Conservation (phyloP, 1,284 basidiomycete genomes). For the Fomitopsis schrenkii region DNA sequence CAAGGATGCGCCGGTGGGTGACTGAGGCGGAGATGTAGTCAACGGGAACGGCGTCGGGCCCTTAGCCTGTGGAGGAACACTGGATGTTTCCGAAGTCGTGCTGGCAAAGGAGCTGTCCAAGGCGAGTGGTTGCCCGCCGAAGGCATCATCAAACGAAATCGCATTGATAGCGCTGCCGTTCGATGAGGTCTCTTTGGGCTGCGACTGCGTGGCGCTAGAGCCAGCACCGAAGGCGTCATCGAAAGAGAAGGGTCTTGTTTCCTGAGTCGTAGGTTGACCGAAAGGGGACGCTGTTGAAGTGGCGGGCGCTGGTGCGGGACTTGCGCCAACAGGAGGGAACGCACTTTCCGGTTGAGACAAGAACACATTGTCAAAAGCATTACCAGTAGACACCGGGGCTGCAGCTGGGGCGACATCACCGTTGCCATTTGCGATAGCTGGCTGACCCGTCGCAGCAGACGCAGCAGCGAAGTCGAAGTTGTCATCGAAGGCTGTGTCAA, state of each 20-base stretch:
- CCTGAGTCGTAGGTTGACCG: constrained; percentile 4
- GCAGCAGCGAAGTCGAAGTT: constrained; percentile 78
- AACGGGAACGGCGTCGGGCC: constrained; percentile 28
- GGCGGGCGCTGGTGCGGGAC: constrained; percentile 13
- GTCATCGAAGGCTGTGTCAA: constrained; percentile 79
- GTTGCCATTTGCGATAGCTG: constrained; percentile 12
- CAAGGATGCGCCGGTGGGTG: constrained; percentile 28
- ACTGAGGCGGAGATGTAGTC: constrained; percentile 31
- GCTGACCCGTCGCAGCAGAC: constrained; percentile 28
- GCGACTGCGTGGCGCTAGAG: constrained; percentile 2
- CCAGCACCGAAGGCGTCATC: constrained; percentile 46
- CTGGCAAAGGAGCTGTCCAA: constrained; percentile 32
- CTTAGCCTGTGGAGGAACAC: constrained; percentile 25
- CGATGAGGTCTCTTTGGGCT: constrained; percentile 8
- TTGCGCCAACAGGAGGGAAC: constrained; percentile 11
- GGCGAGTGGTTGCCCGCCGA: constrained; percentile 44
- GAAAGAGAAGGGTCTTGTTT: constrained; percentile 36
- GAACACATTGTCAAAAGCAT: constrained; percentile 23
- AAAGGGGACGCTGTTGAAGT: constrained; percentile 9
- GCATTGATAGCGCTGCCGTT: constrained; percentile 16
- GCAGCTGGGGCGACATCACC: constrained; percentile 11
- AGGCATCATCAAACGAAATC: constrained; percentile 58
- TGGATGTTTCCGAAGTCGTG: background rate
- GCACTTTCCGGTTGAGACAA: constrained; percentile 19
- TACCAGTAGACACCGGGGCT: constrained; percentile 8